These are phyloP conservation scores for Pyrenochaeta sp. DNA, from an alignment of 2,329 filamentous ascomycete species.

Conservation along the genomic window DNA sequence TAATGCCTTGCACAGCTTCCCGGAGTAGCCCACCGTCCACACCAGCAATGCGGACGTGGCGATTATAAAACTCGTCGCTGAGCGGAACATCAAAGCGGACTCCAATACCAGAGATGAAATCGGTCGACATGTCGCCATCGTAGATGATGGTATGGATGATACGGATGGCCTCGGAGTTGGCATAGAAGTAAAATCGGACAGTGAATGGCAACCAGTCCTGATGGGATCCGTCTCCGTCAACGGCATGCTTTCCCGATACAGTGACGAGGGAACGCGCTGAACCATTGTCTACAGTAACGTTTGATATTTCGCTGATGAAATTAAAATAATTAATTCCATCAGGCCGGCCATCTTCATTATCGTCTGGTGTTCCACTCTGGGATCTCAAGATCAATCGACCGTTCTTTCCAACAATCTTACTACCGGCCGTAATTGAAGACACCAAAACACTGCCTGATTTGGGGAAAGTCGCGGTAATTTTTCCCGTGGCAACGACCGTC, in stretches of 20 bases:
- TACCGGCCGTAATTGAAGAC: constrained; percentile 42
- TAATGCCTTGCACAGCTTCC: constrained; percentile 67
- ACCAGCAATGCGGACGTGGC: constrained; percentile 65
- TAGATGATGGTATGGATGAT: constrained; percentile 65
- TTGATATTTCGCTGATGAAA: constrained; percentile 61
- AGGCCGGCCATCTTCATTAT: constrained; percentile 46
- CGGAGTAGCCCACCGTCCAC: constrained; percentile 63
- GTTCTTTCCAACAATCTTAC: constrained; percentile 51
- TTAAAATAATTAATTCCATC: constrained; percentile 52
- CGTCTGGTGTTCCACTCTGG: constrained; percentile 56
- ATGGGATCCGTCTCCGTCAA: constrained; percentile 38
- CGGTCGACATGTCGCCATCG: constrained; percentile 57
- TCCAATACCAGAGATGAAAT: constrained; percentile 64
- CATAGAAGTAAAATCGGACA: constrained; percentile 66
- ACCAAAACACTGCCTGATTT: constrained; percentile 41
- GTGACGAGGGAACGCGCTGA: constrained; percentile 58
- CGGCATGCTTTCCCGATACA: constrained; percentile 48
- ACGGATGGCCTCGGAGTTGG: constrained; percentile 62
- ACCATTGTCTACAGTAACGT: constrained; percentile 57
- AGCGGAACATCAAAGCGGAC: constrained; percentile 65
- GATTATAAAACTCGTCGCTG: constrained; percentile 63
- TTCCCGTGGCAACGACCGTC: constrained; percentile 42
- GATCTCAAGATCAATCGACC: constrained; percentile 60
- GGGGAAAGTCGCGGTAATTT: constrained; percentile 43
- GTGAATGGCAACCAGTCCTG: constrained; percentile 63